Base-by-base conservation (phyloP, 768 basidiomycete species). In the Rhizopogon vinicolor region DNA sequence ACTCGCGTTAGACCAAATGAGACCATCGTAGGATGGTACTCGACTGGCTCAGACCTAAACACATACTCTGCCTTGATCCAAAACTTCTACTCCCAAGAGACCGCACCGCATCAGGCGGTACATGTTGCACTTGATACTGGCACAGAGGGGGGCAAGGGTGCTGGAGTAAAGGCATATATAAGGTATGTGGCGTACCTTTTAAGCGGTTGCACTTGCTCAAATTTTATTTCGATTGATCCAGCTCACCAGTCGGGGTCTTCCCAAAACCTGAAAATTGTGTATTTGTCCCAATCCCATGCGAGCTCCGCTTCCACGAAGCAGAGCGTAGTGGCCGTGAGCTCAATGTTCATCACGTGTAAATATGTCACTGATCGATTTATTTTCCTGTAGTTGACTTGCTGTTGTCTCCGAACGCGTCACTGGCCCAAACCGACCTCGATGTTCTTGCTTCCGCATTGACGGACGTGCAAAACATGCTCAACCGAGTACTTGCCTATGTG, bases 61-160 rank as follows among this genome's bases (percentile, higher is more conserved):
- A 92, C 91, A 7, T 95, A 93, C 75, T 95, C 95, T 28, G 93
- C 96, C 10, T 82, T 98, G 62, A 95, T 98, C 67, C 96, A 98
- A 79, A 93, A 95, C 73, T 97, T 97, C 75, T 98, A 97, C 72
- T 85, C 91, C 41, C 86, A 91, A 79, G 93, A 98, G 72, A 93
- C 92, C 5, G 78, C 84, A 0, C 91, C 93, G 3, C 84, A 89
- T 68, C 91, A 87, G 33, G 93, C 96, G 3, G 83, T 98, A 46
- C 94, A 98, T 69, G 78, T 98, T 53, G 87, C 93, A 5, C 76
- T 98, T 39, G 91, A 96, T 72, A 95, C 94, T 8, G 89, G 91
- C 18, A 77, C 85, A 3, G 85, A 86, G 58, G 79, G 73, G 48
- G 79, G 78, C 10, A 69, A 78, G 55, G 78, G 75, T 18, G 82